Evolutionary conservation across 345 rosid species (phyloP).

Genomic region (Firmiana major): DNA sequence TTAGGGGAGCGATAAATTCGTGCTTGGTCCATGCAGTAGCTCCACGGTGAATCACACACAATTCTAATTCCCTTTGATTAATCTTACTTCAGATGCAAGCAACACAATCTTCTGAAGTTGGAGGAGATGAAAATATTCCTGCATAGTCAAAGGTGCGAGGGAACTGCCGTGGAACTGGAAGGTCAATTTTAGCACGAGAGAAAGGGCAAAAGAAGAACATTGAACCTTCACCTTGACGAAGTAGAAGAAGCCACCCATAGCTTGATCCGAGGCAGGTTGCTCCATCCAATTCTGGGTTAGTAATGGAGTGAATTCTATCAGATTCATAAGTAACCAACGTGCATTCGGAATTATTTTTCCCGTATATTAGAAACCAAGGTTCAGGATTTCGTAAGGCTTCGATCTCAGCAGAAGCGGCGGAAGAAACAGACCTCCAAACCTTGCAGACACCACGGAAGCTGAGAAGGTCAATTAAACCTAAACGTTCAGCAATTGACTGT

Average conservation of each 20-base stretch:
- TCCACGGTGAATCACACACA: background rate
- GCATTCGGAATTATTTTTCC: slow-evolving; percentile 4
- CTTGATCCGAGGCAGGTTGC: slow-evolving; percentile 31
- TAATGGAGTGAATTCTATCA: background rate
- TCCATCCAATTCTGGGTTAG: slow-evolving; percentile 17
- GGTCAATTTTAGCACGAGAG: slow-evolving; percentile 17
- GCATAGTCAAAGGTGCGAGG: background rate
- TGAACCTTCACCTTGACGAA: background rate
- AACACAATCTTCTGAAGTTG: slow-evolving; percentile 22
- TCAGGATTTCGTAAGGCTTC: background rate
- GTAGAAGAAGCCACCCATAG: slow-evolving; percentile 26
- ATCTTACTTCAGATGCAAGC: background rate
- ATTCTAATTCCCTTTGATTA: background rate
- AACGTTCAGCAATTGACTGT: background rate
- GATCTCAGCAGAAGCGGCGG: slow-evolving; percentile 9
- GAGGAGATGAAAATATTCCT: slow-evolving; percentile 23
- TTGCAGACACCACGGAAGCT: slow-evolving; percentile 25
- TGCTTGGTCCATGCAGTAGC: slow-evolving; percentile 11
- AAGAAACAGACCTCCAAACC: slow-evolving; percentile 19
- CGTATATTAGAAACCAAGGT: slow-evolving; percentile 23
- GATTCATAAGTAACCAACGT: background rate
- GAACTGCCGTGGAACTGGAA: slow-evolving; percentile 11
- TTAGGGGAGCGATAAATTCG: background rate
- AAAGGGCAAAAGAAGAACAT: slow-evolving; percentile 33
- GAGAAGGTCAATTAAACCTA: slow-evolving; percentile 19